phyloP scores from a whole-genome alignment of 208 protist genomes.

The Polymyxa betae region DNA sequence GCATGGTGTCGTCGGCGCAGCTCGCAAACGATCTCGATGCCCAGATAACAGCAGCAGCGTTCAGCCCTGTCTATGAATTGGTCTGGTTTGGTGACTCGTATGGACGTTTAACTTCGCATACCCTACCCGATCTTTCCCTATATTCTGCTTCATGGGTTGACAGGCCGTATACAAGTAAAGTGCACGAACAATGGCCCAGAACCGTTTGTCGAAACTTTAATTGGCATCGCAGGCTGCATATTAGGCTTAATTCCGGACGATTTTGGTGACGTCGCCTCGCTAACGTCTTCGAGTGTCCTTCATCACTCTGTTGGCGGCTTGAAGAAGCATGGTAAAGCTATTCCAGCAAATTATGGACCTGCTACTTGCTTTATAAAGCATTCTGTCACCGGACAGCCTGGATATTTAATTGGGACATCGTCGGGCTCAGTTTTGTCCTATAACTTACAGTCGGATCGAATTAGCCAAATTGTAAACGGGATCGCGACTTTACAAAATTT shows the following conservation, averaged over 20 bases:
- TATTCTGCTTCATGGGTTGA: constrained; percentile 3
- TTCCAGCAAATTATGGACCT: background rate
- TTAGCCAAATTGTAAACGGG: background rate
- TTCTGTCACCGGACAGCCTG: background rate
- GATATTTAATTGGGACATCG: background rate
- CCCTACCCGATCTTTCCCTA: background rate
- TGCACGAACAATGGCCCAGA: background rate
- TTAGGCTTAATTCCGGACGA: background rate
- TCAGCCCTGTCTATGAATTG: constrained; percentile 23
- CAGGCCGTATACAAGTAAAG: background rate
- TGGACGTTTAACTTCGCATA: background rate
- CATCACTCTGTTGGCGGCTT: background rate
- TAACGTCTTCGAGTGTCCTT: background rate
- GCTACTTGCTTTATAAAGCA: background rate
- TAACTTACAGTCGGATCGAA: background rate
- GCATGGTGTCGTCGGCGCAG: background rate
- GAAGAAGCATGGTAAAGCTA: background rate
- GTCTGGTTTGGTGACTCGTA: constrained; percentile 15
- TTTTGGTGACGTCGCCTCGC: background rate
- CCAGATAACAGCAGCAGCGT: constrained; percentile 8
- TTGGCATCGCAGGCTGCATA: background rate
- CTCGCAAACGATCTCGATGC: background rate
- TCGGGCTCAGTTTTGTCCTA: background rate
- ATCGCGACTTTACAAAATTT: background rate
- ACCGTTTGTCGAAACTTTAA: background rate